Base-by-base conservation (phyloP, 129 eudicot species). In the Artemisia annua region DNA sequence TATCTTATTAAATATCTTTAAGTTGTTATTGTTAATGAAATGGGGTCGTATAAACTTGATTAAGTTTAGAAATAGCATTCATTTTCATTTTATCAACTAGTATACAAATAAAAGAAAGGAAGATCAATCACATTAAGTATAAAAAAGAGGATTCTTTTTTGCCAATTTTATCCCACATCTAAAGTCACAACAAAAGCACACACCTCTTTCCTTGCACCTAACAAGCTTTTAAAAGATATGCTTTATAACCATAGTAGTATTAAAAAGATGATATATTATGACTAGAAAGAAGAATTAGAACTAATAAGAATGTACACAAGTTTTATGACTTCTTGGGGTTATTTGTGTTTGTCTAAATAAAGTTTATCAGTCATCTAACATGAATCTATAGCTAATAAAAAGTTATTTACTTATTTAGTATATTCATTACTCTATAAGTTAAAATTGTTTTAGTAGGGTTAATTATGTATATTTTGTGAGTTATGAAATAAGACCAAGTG, bases 51-150 rank as follows among this genome's bases (percentile, higher is more conserved):
- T n/a, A 39, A 5, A 3, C 8, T 8, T 3, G 3, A 2, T 35
- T 13, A 18, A n/a, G 11, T 11, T 18, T 20, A 5, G 12, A 68
- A 7, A n/a, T 53, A 64, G 3, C 17, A 14, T 50, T 17, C 19
- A 67, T 49, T 48, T 67, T 15, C 62, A 9, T n/a, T 51, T 9
- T n/a, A 50, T 7, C 26, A 52, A 24, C 4, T 7, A 51, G 52
- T 24, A 49, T 39, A 70, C n/a, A 10, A 61, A 46, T 20, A 12
- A 2, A 3, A 16, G 9, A 72, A 48, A 19, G 54, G 54, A 51
- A 49, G 78, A 73, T 62, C 63, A 51, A 73, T 63, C 54, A 74
- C 71, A 51, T 74, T 63, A 74, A 74, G 71, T 63, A 63, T 63
- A 74, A 11, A 15, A 74, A 74, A 74, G 71, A 32, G 12, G 61